Evolutionary conservation across 2,329 filamentous ascomycete species (phyloP).

Genomic region (Zopfia rhizophila): DNA sequence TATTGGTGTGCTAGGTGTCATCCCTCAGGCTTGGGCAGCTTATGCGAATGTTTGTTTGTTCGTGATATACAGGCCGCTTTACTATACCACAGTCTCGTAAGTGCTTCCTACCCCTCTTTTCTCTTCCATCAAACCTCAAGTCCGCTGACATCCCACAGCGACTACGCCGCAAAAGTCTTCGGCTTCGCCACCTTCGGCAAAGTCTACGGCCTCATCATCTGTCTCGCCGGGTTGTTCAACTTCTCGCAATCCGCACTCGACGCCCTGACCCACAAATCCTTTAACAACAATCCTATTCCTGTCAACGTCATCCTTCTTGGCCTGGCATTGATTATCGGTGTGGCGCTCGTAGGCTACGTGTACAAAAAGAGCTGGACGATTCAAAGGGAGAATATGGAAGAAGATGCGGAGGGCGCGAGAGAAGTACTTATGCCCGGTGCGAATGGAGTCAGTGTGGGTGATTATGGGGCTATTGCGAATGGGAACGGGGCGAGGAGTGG

Average conservation of each 20-base stretch:
- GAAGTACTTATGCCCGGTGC: conserved; percentile 49
- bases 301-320: conserved; percentile 77
- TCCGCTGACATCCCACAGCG: conserved; percentile 54
- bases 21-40: conserved; percentile 76
- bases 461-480: conserved; percentile 35
- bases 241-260: conserved; percentile 86
- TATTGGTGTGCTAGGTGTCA: conserved; percentile 80
- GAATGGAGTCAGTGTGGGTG: conserved; percentile 25
- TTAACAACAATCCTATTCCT: conserved; percentile 77
- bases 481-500: conserved; percentile 21
- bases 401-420: conserved; percentile 47
- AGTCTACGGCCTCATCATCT: conserved; percentile 93
- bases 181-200: conserved; percentile 91
- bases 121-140: conserved; percentile 14
- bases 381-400: conserved; percentile 46
- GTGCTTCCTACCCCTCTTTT: conserved; percentile 23
- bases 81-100: conserved; percentile 86
- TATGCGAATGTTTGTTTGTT: conserved; percentile 83
- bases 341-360: conserved; percentile 74
- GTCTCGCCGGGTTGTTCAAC: conserved; percentile 83
- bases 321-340: conserved; percentile 71
- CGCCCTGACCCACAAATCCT: conserved; percentile 77
- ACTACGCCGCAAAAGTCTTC: conserved; percentile 92
- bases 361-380: conserved; percentile 60
- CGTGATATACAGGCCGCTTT: conserved; percentile 85